A percentile compares a stretch with the other conserved stretches of the same genome.
Evolutionary conservation across 192 early-diverging fungal species (phyloP).

Genomic region (Podila verticillata): DNA sequence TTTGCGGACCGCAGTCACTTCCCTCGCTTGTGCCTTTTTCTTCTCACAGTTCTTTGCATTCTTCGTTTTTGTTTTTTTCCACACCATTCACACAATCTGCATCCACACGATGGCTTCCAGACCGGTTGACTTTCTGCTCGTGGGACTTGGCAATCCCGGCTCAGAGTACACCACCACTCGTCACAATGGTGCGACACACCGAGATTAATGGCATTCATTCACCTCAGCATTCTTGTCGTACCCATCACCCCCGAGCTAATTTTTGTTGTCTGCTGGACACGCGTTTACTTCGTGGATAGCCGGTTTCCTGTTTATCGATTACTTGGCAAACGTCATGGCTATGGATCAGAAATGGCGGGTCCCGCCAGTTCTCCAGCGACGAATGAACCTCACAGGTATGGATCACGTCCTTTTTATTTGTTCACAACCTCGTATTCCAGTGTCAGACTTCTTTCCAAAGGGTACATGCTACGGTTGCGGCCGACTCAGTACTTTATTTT

Average conservation of each 20-base stretch:
- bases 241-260: too few species aligned
- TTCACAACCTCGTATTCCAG: not conserved
- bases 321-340: conserved; percentile 67
- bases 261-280: not conserved
- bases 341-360: conserved; percentile 50
- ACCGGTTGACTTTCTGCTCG: conserved; percentile 63
- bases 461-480: too few species aligned
- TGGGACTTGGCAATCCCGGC: conserved; percentile 65
- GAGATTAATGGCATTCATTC: not conserved
- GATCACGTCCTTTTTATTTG: not conserved
- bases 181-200: conserved; percentile 60
- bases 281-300: conserved; percentile 28
- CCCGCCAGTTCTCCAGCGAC: conserved; percentile 49
- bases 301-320: conserved; percentile 67
- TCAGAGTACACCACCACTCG: conserved; percentile 57
- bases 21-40: too few species aligned
- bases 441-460: too few species aligned
- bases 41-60: too few species aligned
- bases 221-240: too few species aligned
- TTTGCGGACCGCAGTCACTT: too few species aligned
- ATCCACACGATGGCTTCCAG: conserved; percentile 27
- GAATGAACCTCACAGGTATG: conserved; percentile 46
- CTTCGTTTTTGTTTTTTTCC: conserved; percentile 5
- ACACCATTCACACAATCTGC: not conserved
- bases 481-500: not conserved